A percentile compares a stretch with the other conserved stretches of the same genome.
phyloP scores from a whole-genome alignment of 345 rosid species.

The Rhizophora apiculata region DNA sequence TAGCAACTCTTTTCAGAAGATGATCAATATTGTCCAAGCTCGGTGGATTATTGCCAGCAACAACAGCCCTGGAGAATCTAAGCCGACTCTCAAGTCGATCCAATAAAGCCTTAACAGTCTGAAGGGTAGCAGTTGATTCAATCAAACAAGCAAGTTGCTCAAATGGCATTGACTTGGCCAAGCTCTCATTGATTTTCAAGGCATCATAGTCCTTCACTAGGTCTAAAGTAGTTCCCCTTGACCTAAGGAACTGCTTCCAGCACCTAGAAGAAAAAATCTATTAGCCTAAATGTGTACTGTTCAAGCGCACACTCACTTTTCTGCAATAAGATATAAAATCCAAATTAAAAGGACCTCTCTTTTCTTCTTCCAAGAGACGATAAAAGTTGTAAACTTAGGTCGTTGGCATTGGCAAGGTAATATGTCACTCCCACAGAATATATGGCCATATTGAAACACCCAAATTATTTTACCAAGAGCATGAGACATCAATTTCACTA shows the following conservation, averaged over 20 bases:
- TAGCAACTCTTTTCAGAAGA: slow-evolving; percentile 79
- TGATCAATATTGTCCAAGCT: slow-evolving; percentile 73
- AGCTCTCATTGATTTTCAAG: slow-evolving; percentile 54
- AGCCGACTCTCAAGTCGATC: slow-evolving; percentile 80
- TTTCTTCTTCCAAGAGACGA: not conserved
- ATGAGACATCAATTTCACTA: not conserved
- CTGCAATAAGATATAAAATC: not conserved
- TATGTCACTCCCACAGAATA: too few relatives aligned
- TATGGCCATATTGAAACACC: not conserved
- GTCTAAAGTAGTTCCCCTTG: slow-evolving; percentile 65
- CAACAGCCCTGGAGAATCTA: slow-evolving; percentile 49
- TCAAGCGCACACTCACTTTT: not conserved
- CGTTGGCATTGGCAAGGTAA: too few relatives aligned
- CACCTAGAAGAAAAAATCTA: slow-evolving; percentile 43
- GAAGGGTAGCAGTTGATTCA: slow-evolving; percentile 61
- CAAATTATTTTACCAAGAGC: not conserved
- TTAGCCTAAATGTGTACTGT: not conserved
- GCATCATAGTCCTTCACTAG: slow-evolving; percentile 63
- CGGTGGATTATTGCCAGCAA: slow-evolving; percentile 26
- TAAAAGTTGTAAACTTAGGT: too few relatives aligned
- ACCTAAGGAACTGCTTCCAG: slow-evolving; percentile 74
- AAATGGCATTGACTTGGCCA: slow-evolving; percentile 62
- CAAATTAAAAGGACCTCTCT: not conserved
- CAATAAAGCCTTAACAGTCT: slow-evolving; percentile 55
- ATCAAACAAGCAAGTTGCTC: slow-evolving; percentile 77